phyloP scores from a whole-genome alignment of 768 basidiomycete genomes.

The Phanerochaete carnosa region DNA sequence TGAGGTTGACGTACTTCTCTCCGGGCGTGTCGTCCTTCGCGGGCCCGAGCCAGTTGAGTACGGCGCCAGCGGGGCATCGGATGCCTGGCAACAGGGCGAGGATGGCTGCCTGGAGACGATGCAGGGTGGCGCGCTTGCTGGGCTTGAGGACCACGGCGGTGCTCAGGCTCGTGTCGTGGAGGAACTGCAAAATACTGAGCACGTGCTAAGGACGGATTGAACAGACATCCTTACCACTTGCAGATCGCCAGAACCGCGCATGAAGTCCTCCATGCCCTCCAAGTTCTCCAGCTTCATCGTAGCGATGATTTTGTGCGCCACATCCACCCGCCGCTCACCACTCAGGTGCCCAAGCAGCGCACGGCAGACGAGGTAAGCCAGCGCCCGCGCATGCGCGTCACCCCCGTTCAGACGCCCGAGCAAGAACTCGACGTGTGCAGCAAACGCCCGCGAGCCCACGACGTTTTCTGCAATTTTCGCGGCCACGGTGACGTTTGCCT shows the following conservation, averaged over 20 bases:
- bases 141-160: constrained; percentile 57
- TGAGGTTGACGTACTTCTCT: constrained; percentile 52
- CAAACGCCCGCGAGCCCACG: constrained; percentile 43
- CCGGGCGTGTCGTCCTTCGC: constrained; percentile 17
- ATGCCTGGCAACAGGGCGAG: constrained; percentile 50
- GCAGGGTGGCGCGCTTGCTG: constrained; percentile 49
- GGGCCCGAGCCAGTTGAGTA: constrained; percentile 50
- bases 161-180: constrained; percentile 42
- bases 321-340: constrained; percentile 55
- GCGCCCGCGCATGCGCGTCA: constrained; percentile 48
- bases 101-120: constrained; percentile 57
- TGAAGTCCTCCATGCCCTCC: constrained; percentile 38
- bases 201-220: not conserved
- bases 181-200: constrained; percentile 34
- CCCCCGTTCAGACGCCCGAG: constrained; percentile 47
- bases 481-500: constrained; percentile 52
- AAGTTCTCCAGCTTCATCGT: constrained; percentile 45
- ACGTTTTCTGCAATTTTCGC: constrained; percentile 77
- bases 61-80: constrained; percentile 36
- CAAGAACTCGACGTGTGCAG: constrained; percentile 44
- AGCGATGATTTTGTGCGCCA: constrained; percentile 46
- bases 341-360: constrained; percentile 53
- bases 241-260: constrained; percentile 26
- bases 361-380: constrained; percentile 64
- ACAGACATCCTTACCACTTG: constrained; percentile 23